Conservation (phyloP, 805 yeast species). For the Brettanomyces sp. region DNA sequence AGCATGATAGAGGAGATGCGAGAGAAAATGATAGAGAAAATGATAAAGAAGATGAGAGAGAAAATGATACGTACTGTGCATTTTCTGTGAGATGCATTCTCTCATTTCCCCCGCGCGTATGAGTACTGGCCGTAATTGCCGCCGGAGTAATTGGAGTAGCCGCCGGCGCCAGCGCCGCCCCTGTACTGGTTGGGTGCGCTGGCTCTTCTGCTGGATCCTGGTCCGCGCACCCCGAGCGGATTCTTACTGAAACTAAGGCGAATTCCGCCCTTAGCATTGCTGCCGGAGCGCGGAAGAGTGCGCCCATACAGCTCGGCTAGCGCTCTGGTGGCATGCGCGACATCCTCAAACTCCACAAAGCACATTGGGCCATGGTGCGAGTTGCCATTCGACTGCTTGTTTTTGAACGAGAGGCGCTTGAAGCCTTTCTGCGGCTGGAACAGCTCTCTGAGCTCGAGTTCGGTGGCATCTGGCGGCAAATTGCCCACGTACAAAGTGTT, state of each 20-base stretch:
- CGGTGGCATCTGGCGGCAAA: slow-evolving; percentile 94
- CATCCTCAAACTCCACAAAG: slow-evolving; percentile 97
- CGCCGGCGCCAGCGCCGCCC: no score
- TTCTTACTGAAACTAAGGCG: slow-evolving; percentile 90
- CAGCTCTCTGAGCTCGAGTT: slow-evolving; percentile 78
- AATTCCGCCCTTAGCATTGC: slow-evolving; percentile 71
- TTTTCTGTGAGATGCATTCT: no score
- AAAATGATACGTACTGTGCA: no score
- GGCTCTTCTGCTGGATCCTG: slow-evolving; percentile 23
- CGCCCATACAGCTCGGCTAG: slow-evolving; percentile 90
- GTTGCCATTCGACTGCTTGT: slow-evolving; percentile 37
- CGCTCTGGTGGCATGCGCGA: slow-evolving; percentile 86
- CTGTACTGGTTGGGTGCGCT: neutral
- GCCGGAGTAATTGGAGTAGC: neutral
- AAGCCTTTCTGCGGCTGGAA: slow-evolving; percentile 89
- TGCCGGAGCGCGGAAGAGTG: slow-evolving; percentile 70
- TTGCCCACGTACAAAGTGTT: slow-evolving; percentile 95
- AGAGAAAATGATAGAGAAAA: no score
- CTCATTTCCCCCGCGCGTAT: neutral
- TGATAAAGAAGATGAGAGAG: no score
- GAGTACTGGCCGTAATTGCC: neutral
- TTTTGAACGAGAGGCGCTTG: slow-evolving; percentile 84
- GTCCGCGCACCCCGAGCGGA: slow-evolving; percentile 92
- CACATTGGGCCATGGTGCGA: slow-evolving; percentile 93
- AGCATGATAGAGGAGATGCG: no score